Evolutionary conservation across 176 grass and related monocot species (phyloP), one percentile per base, ranked within the genome.

Genomic region (Oryza australiensis): DNA sequence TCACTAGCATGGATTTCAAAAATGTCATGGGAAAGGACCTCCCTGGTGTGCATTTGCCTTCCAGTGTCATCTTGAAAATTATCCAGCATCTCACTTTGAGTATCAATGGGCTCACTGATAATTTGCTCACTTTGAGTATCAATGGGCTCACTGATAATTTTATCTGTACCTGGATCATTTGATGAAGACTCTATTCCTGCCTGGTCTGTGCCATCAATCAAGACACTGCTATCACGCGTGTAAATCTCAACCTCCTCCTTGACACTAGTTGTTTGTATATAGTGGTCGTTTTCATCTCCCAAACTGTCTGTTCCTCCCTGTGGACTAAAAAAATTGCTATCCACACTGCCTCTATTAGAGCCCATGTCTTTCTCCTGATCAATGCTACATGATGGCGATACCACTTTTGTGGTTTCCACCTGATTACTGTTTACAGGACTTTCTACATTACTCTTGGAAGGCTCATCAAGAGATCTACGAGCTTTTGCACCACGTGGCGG

Each of bases 231-330:
- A 60, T 86, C 88, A 66, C 24, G 28, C 10, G 35, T 51, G 66
- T 72, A 73, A 65, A 89, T 83, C 71, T 81, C 87, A 84, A 85
- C 46, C 68, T 94, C 90, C 83, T 94, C 43, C 26, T 46, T 28
- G 18, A 80, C 81, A 65, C 18, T 64, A 72, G 75, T 87, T 66
- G 70, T 68, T 77, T 84, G 75, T 62, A 38, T 51, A 43, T 62
- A 80, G 4, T 57, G 28, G 27, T 67, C 57, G 20, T 41, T 84
- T 82, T 70, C 76, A 69, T 78, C 84, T 86, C 73, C 80, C 4
- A 16, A 87, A 82, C 37, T 80, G 62, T 40, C 83, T 45, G 53
- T 84, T 78, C 72, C 73, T 35, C 23, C 67, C 74, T 9, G 41
- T 16, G 72, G 74, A 51, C 60, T 82, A 27, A 26, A 49, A 46